Percentiles rank a stretch among this genome's conserved stretches.
These are phyloP conservation scores for Funneliformis geosporum DNA, from an alignment of 192 early-diverging fungal genomes.

Conservation along the genomic window DNA sequence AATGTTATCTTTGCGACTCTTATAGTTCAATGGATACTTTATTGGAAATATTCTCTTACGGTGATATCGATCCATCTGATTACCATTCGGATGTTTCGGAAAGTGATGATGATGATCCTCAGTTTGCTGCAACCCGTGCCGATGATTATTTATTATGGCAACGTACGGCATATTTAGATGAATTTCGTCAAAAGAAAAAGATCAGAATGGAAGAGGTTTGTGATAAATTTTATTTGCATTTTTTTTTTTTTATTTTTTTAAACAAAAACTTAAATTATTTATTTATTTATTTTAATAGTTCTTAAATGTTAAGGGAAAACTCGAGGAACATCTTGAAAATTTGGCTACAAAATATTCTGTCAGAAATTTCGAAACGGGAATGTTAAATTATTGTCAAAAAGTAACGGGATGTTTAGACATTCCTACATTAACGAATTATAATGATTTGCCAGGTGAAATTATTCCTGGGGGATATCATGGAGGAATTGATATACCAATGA, in stretches of 20 bases:
- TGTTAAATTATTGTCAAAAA: not conserved
- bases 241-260: not conserved
- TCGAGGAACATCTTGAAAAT: constrained; percentile 12
- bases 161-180: constrained; percentile 4
- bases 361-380: not conserved
- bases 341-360: not conserved
- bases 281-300: not conserved
- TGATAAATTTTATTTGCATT: not conserved
- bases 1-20: constrained; percentile 20
- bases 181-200: constrained; percentile 20
- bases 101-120: constrained; percentile 14
- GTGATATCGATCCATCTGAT: constrained; percentile 11
- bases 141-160: constrained; percentile 21
- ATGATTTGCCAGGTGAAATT: not conserved
- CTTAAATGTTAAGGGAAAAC: constrained; percentile 22
- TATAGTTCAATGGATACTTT: constrained; percentile 14
- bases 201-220: constrained; percentile 9
- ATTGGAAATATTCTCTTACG: constrained; percentile 19
- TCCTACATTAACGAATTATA: not conserved
- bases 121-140: not conserved
- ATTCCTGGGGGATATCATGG: constrained; percentile 12
- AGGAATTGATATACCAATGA: constrained; percentile 22
- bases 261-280: not conserved
- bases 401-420: not conserved
- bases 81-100: constrained; percentile 16